phyloP scores from a whole-genome alignment of 495 filamentous ascomycete genomes.

The Letharia columbiana region DNA sequence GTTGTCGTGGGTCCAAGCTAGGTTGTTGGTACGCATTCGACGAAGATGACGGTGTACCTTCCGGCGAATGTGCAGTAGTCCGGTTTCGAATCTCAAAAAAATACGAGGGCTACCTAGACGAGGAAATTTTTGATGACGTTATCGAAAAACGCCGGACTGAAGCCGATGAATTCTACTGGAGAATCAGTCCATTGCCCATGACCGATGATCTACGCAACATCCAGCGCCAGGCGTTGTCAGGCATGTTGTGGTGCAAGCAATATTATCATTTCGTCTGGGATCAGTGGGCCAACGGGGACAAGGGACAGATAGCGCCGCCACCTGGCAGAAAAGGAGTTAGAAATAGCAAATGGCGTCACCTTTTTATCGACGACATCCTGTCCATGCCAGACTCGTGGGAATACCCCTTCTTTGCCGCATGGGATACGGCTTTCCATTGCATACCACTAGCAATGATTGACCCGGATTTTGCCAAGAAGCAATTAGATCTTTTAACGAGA shows the following conservation, averaged over 20 bases:
- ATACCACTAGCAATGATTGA: slow-evolving; percentile 96
- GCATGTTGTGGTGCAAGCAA: slow-evolving; percentile 98
- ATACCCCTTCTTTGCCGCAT: slow-evolving; percentile 96
- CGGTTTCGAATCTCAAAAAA: slow-evolving; percentile 79
- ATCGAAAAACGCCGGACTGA: slow-evolving; percentile 78
- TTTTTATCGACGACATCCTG: slow-evolving; percentile 86
- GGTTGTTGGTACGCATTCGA: slow-evolving; percentile 90
- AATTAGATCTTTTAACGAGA: slow-evolving; percentile 86
- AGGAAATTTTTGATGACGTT: slow-evolving; percentile 84
- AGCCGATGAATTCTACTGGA: slow-evolving; percentile 91
- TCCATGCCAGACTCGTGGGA: slow-evolving; percentile 99
- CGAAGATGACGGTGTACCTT: slow-evolving; percentile 73
- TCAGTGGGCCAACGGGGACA: slow-evolving; percentile 12
- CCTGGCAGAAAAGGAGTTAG: slow-evolving; percentile 69
- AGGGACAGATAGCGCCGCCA: slow-evolving; percentile 52
- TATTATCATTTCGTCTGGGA: slow-evolving; percentile 96
- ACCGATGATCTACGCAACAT: slow-evolving; percentile 90
- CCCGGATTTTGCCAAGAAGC: slow-evolving; percentile 95
- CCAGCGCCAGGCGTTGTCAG: slow-evolving; percentile 84
- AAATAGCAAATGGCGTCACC: slow-evolving; percentile 85
- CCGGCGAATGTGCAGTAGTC: slow-evolving; percentile 89
- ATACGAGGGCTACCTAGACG: slow-evolving; percentile 69
- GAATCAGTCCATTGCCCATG: slow-evolving; percentile 90
- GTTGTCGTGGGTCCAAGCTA: slow-evolving; percentile 72
- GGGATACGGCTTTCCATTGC: slow-evolving; percentile 95